Evolutionary conservation across 805 yeast species (phyloP), one percentile per base, ranked within the genome.

Genomic region (Yarrowia yakushimensis): DNA sequence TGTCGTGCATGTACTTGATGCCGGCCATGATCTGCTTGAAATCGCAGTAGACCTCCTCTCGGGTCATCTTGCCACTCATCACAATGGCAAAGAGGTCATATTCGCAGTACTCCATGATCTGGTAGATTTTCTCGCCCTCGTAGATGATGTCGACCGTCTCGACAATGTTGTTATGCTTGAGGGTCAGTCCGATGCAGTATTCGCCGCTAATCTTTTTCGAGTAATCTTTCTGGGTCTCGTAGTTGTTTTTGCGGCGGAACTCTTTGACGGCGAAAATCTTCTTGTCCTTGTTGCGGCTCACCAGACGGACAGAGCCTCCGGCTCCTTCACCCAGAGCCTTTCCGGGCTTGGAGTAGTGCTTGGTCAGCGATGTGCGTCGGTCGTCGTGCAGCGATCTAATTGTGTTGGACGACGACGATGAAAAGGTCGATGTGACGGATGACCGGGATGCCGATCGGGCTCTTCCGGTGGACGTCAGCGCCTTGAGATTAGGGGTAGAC

Each of bases 21-120:
- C 97, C 98, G 62, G 79, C 74, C 31, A 85, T 76, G 66, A 93
- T 82, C 74, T 93, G 98, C 69, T 82, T 86, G 72, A 91, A 88
- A 70, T 90, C 90, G 72, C 97, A 91, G 59, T 79, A 81, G 4
- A 87, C 79, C 73, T 92, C 97, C 27, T 80, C 77, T 34, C 79
- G 78, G 15, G 83, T 76, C 91, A 91, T 85, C 63, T 85, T 74
- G 2, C 93, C 96, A 45, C 88, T 81, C 97, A 93, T 93, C 31
- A 93, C 97, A 60, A 93, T 80, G 46, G 94, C 89, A 74, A 93
- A 93, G 70, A 93, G 90, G 75, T 93, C 99, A 72, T 81, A 90
- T 1, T 90, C 93, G 62, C 96, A 88, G 72, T 87, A 93, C 71
- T 93, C 97, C 96, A 94, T 92, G 34, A 93, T 87, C 66, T 93